Evolutionary conservation across 1,284 basidiomycete species (phyloP).

Genomic region (Laetiporus sulphureus): DNA sequence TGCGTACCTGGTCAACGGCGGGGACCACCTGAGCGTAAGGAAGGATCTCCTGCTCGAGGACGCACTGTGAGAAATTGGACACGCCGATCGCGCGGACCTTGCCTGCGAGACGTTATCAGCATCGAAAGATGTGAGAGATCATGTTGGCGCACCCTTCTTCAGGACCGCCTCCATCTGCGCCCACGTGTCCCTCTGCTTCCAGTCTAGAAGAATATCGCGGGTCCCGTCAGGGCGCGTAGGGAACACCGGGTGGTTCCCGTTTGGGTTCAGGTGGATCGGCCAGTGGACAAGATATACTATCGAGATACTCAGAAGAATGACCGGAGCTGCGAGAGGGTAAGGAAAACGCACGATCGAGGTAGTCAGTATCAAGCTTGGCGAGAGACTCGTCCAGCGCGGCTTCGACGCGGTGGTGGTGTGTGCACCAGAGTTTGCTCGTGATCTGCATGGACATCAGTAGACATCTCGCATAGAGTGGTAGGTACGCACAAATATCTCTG

Average conservation of each 20-base stretch:
- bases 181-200: conserved; percentile 74
- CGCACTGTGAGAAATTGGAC: conserved; percentile 49
- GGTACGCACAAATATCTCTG: conserved; percentile 70
- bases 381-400: conserved; percentile 68
- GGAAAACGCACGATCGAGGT: conserved; percentile 59
- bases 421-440: conserved; percentile 68
- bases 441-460: conserved; percentile 37
- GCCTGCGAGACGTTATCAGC: conserved; percentile 16
- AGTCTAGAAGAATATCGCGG: conserved; percentile 60
- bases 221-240: conserved; percentile 63
- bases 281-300: conserved; percentile 77
- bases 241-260: conserved; percentile 67
- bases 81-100: conserved; percentile 54
- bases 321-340: neutral
- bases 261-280: conserved; percentile 72
- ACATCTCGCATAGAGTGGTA: neutral
- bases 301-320: conserved; percentile 2
- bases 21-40: conserved; percentile 43
- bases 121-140: neutral
- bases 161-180: conserved; percentile 73
- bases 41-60: conserved; percentile 34
- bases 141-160: conserved; percentile 43
- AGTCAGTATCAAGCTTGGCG: conserved; percentile 66
- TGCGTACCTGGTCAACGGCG: conserved; percentile 43
- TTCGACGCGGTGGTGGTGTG: conserved; percentile 71